Percentiles rank a stretch among this genome's conserved stretches.
These are phyloP conservation scores for Bruguiera gymnorhiza DNA, from an alignment of 345 rosid genomes.

Conservation along the genomic window DNA sequence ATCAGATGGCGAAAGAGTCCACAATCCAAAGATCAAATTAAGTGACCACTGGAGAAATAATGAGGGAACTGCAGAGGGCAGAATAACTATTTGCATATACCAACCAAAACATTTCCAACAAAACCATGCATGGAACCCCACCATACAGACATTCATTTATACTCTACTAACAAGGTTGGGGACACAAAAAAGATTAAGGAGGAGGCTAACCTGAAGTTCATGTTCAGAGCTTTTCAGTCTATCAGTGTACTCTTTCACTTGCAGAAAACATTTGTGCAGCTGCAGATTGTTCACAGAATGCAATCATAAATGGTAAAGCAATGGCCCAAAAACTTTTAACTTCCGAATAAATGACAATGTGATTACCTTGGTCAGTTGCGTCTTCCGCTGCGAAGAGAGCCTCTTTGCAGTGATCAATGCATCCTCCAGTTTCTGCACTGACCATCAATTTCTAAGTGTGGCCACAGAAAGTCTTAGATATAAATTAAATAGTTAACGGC, in stretches of 20 bases:
- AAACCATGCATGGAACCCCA: background rate
- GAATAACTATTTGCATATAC: background rate
- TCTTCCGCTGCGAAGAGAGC: conserved; percentile 51
- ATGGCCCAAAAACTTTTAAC: conserved; percentile 8
- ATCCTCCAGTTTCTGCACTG: conserved; percentile 69
- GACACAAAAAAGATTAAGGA: background rate
- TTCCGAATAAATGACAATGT: conserved; percentile 6
- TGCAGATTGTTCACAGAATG: conserved; percentile 32
- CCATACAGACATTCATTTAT: background rate
- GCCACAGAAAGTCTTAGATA: background rate
- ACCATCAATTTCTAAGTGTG: conserved; percentile 29
- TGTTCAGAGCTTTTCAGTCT: conserved; percentile 62
- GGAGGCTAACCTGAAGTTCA: conserved; percentile 68
- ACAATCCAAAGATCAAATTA: background rate
- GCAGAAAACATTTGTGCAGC: conserved; percentile 63
- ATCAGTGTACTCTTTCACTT: conserved; percentile 55
- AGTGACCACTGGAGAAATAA: background rate
- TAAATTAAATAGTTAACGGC: conserved; percentile 7
- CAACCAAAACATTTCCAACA: background rate
- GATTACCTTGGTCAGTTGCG: conserved; percentile 63
- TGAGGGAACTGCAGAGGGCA: background rate
- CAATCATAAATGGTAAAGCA: conserved; percentile 16
- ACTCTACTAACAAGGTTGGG: background rate
- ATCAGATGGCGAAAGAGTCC: background rate
- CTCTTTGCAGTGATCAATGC: conserved; percentile 59